Conservation (phyloP, 352 stramenopile species). For the Globisporangium splendens region DNA sequence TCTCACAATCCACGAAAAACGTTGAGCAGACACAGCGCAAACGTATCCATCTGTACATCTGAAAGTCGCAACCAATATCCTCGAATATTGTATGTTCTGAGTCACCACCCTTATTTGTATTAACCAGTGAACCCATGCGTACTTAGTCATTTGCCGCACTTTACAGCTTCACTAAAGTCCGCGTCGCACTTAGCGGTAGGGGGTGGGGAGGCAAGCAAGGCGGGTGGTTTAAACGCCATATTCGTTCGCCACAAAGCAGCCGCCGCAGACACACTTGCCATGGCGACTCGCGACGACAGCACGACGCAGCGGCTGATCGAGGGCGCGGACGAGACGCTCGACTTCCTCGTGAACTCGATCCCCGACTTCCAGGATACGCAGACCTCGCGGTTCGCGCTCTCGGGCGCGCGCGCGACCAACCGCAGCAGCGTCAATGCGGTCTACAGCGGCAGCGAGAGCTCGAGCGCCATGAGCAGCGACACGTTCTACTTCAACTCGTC, state of each 20-base stretch:
- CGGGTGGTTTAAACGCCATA: background rate
- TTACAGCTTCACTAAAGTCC: background rate
- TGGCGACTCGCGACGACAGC: conserved; percentile 36
- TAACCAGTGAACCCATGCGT: too few species aligned
- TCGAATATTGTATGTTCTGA: too few species aligned
- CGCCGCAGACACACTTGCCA: background rate
- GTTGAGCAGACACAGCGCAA: too few species aligned
- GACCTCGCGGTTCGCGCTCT: background rate
- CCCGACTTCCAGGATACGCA: conserved; percentile 19
- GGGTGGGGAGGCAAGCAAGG: too few species aligned
- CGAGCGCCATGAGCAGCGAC: conserved; percentile 20
- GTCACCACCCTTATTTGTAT: too few species aligned
- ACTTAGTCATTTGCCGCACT: background rate
- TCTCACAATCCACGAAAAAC: too few species aligned
- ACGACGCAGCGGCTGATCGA: conserved; percentile 78
- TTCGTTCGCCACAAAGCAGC: background rate
- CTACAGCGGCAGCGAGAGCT: conserved; percentile 6
- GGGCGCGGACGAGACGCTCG: conserved; percentile 65
- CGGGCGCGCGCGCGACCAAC: background rate
- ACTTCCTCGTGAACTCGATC: conserved; percentile 56
- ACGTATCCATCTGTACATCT: too few species aligned
- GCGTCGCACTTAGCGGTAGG: background rate
- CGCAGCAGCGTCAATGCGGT: conserved; percentile 8
- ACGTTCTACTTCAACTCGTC: conserved; percentile 36
- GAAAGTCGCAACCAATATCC: too few species aligned